These are phyloP conservation scores for Talaromyces sp. DNA, from an alignment of 2,329 filamentous ascomycete genomes.

Conservation along the genomic window DNA sequence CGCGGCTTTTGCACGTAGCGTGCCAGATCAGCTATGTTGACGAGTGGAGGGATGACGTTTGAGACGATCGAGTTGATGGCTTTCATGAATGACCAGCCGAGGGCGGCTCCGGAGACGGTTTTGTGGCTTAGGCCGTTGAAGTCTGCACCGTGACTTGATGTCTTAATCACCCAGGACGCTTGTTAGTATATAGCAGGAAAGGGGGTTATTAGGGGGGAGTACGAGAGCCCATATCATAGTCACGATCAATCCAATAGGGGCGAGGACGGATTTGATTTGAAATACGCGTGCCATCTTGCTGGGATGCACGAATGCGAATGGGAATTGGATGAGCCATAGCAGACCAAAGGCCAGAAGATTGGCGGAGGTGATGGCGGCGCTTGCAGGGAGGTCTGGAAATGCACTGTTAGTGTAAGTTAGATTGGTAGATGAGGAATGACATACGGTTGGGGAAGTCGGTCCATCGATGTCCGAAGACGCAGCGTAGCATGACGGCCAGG, in stretches of 20 bases:
- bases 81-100: slow-evolving; percentile 17
- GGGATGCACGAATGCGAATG: slow-evolving; percentile 18
- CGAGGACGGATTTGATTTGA: slow-evolving; percentile 13
- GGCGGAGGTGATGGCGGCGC: slow-evolving; percentile 13
- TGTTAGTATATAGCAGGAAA: background rate
- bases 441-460: slow-evolving; percentile 13
- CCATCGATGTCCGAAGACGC: slow-evolving; percentile 16
- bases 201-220: background rate
- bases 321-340: slow-evolving; percentile 16
- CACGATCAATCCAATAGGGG: slow-evolving; percentile 11
- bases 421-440: background rate
- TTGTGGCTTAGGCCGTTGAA: slow-evolving; percentile 12
- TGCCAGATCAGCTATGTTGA: slow-evolving; percentile 14
- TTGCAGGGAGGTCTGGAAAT: slow-evolving; percentile 6
- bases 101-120: background rate
- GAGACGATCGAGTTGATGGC: slow-evolving; percentile 17
- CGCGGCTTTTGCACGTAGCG: slow-evolving; percentile 11
- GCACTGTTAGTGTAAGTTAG: background rate
- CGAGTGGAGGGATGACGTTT: slow-evolving; percentile 9
- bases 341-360: slow-evolving; percentile 13
- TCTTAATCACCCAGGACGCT: background rate
- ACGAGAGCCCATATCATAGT: slow-evolving; percentile 20
- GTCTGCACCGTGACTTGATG: slow-evolving; percentile 16
- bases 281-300: slow-evolving; percentile 16
- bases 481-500: slow-evolving; percentile 15